These are phyloP conservation scores for Saccharomyces hybrid DNA, from an alignment of 1,139 yeast genomes.

Conservation along the genomic window DNA sequence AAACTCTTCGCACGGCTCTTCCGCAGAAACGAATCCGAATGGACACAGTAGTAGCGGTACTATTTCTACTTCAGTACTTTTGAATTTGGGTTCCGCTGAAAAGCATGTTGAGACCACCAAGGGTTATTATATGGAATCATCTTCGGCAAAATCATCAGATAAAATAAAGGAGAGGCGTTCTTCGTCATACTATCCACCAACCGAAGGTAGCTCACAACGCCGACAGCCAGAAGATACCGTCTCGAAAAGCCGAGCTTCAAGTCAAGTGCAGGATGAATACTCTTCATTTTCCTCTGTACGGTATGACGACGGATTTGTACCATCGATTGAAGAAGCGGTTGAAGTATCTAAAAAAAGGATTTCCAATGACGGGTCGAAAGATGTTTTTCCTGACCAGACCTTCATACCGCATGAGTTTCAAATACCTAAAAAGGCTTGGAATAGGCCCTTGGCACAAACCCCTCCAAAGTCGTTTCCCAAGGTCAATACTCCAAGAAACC, in stretches of 20 bases:
- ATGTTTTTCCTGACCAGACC: background rate
- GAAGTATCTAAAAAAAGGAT: slow-evolving; percentile 14
- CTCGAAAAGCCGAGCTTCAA: background rate
- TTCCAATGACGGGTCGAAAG: background rate
- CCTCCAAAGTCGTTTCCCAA: background rate
- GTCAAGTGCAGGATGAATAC: background rate
- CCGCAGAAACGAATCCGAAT: background rate
- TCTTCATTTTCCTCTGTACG: slow-evolving; percentile 5
- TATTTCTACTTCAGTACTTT: slow-evolving; percentile 9
- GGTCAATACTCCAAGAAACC: background rate
- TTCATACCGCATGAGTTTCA: slow-evolving; percentile 11
- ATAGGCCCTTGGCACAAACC: background rate
- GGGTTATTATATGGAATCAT: background rate
- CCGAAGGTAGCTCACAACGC: background rate
- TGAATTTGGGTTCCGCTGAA: slow-evolving; percentile 1
- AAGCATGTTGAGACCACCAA: background rate
- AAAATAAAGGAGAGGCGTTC: background rate
- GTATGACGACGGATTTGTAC: slow-evolving; percentile 10
- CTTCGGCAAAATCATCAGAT: background rate
- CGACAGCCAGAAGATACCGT: background rate
- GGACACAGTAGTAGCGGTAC: slow-evolving; percentile 8
- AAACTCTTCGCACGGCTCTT: background rate
- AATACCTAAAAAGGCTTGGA: slow-evolving; percentile 10
- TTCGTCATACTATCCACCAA: background rate
- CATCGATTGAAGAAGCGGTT: slow-evolving; percentile 19